Percentiles rank a stretch among this genome's conserved stretches.
phyloP scores from a whole-genome alignment of 2,329 filamentous ascomycete genomes.

The Fusarium oxysporum region DNA sequence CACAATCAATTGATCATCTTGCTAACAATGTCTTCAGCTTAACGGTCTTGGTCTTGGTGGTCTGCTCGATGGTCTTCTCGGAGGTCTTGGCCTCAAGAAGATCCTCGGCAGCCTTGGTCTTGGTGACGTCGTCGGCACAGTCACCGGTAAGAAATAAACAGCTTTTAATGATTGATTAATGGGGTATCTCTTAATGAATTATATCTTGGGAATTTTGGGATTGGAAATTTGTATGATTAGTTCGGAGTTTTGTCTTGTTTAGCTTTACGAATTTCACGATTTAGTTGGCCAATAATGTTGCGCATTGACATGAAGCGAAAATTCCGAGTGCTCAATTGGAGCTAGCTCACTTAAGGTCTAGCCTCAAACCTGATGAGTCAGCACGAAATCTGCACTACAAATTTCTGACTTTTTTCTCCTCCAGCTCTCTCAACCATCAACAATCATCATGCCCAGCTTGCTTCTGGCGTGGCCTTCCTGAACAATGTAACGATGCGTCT shows the following conservation, averaged over 20 bases:
- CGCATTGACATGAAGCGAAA: neutral
- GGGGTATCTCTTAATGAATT: slow-evolving; percentile 13
- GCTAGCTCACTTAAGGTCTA: neutral
- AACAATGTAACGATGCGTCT: slow-evolving; percentile 57
- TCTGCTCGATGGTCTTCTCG: slow-evolving; percentile 81
- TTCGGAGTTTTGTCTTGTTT: slow-evolving; percentile 28
- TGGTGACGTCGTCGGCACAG: slow-evolving; percentile 55
- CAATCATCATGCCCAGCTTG: slow-evolving; percentile 39
- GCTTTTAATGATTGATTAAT: slow-evolving; percentile 5
- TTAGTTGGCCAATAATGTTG: slow-evolving; percentile 24
- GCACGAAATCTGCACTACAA: slow-evolving; percentile 28
- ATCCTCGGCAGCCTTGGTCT: slow-evolving; percentile 80
- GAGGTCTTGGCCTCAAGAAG: slow-evolving; percentile 80
- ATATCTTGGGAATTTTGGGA: slow-evolving; percentile 2
- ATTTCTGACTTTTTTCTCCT: slow-evolving; percentile 33
- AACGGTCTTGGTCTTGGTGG: slow-evolving; percentile 86
- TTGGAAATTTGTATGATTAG: slow-evolving; percentile 15
- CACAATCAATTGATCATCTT: neutral
- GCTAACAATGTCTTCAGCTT: slow-evolving; percentile 56
- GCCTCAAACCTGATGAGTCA: slow-evolving; percentile 22
- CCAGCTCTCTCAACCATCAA: neutral
- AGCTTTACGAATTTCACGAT: slow-evolving; percentile 31
- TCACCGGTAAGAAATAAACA: slow-evolving; percentile 52
- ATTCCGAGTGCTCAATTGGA: neutral
- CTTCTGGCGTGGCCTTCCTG: slow-evolving; percentile 31